Evolutionary conservation across 805 yeast species (phyloP), one percentile per base, ranked within the genome.

Genomic region (Starmerella vaccinii): DNA sequence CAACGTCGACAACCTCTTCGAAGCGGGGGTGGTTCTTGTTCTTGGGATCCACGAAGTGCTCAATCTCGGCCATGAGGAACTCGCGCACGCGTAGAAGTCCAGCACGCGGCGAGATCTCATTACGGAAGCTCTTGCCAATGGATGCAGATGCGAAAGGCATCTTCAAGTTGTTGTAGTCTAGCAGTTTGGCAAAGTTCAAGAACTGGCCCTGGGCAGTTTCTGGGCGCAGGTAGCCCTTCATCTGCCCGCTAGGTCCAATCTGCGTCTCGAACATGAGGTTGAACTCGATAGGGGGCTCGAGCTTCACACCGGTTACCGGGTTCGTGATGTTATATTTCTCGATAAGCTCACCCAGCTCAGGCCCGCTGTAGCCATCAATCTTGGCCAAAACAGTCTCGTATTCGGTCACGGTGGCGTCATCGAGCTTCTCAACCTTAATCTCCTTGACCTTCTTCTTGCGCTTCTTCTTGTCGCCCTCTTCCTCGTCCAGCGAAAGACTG

Each of bases 91-190:
- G 84, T 67, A 92, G 76, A 61, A 92, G 76, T 61, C 99, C 99
- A 24, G 97, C 85, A 70, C 98, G 82, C 62, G 99, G 99, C 45
- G 97, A 87, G 64, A 92, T 92, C 74, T 92, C 99, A 70, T 92
- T 92, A 76, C 99, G 84, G 77, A 92, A 92, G 13, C 97, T 89
- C 71, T 92, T 92, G 66, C 99, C 99, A 64, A 92, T 87, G 34
- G 97, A 84, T 47, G 98, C 98, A 57, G 96, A 87, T n/a, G 99
- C 99, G 70, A 92, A 92, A 52, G 99, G 99, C 90, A 94, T 89
- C 69, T 81, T 84, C 69, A 83, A 81, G 73, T 92, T 92, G 78
- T 92, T 92, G 76, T 81, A 85, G 64, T 92, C 98, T 62, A 87
- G 78, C 63, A 92, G 76, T 71, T 90, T 94, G 74, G 80, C 78